Evolutionary conservation across 2,329 filamentous ascomycete genomes (phyloP), one percentile per base, ranked within the genome.

Genomic region (Neonectria ditissima): DNA sequence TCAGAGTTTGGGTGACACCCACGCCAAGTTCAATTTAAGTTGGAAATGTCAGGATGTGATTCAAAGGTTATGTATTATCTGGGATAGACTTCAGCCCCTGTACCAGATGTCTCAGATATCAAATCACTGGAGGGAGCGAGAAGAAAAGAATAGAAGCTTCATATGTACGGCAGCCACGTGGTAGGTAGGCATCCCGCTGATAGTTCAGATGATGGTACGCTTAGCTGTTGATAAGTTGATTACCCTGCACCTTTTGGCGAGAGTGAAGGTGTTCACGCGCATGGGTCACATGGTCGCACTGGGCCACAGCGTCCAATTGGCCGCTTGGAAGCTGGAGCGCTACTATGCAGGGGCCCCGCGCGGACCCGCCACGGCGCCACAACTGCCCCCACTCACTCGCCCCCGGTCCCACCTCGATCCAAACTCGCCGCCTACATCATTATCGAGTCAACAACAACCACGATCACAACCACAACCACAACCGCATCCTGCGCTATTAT

Each of bases 401-500:
- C 48, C 28, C 56, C 51, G 41, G 37, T 41, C 37, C 37, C 37
- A 41, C 37, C n/a, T 45, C 20, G 37, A 26, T 54, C 37, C 52
- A 30, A 57, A 58, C 60, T 63, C 60, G 60, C 60, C 60, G 60
- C 60, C 60, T 58, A 63, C 60, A 63, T 59, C 60, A 63, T 63
- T 26, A 50, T 20, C 16, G 26, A 30, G 32, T 43, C 55, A 51
- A 43, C 43, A 39, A 30, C 39, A 34, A 28, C 51, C 16, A 41
- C 58, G 6, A 16, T 28, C 20, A 32, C 52, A 37, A 20, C 43
- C 11, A 18, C 30, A 13, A 11, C 37, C 20, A 32, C 52, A 37
- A 11, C 43, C 11, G 10, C 30, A 32, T 32, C 30, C 30, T 13
- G 30, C 30, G 30, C 30, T 32, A n/a, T 37, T 37, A 3, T 37